Base-by-base conservation (phyloP, 2,329 filamentous ascomycete genomes). In the Botrytis medusae region DNA sequence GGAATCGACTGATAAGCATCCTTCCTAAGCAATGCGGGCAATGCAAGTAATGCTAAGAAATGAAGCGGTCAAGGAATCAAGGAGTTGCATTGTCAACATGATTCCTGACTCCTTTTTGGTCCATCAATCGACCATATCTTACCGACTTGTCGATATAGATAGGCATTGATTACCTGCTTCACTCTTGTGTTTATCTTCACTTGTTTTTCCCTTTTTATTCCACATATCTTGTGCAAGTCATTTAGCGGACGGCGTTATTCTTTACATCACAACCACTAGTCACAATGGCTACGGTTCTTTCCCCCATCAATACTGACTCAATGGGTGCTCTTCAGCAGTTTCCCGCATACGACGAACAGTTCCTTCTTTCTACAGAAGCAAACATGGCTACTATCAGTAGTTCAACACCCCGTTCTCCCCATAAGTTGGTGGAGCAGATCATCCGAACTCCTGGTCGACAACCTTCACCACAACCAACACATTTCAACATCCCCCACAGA, bases 401-500 rank as follows among this genome's bases (percentile, higher is more conserved):
- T 63, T 37, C 67, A 42, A 74, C 75, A 51, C 34, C 71, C 32
- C 51, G 71, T 44, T 69, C 71, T 48, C 51, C 74, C 70, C 73
- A 79, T 68, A 78, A 76, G 62, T 42, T 77, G 46, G 67, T 79
- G 59, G 79, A 81, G 18, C 71, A 79, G 42, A 65, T 78, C n/a
- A 74, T 78, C 59, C 77, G 76, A 65, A 78, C 77, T 59, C 79
- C 79, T 60, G 77, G 76, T 63, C 76, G 79, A 67, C 68, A 76
- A 46, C 93, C 95, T 37, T 97, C 95, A 72, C 94, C 94, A 37
- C 93, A 97, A 81, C 94, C 95, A 40, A 95, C 93, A 73, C 93
- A 97, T 82, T 87, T 97, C 82, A 92, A 88, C 78, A 87, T 95
- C 34, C 91, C 92, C 88, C 73, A 84, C 79, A 83, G 84, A 81